phyloP scores from a whole-genome alignment of 495 filamentous ascomycete genomes.

The Trichoderma asperelloides region DNA sequence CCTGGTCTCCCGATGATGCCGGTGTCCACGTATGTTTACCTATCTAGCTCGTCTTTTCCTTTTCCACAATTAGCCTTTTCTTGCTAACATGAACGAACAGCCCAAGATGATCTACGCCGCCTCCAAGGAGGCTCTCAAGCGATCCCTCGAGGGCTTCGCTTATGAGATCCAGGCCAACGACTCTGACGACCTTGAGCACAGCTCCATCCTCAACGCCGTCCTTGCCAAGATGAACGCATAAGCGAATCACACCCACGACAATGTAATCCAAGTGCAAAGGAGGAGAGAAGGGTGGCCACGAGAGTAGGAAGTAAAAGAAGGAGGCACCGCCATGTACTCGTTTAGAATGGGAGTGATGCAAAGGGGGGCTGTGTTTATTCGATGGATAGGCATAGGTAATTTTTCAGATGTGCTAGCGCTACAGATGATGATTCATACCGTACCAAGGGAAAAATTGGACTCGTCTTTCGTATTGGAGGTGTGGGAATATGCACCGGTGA shows the following conservation, averaged over 20 bases:
- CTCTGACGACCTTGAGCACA: constrained; percentile 78
- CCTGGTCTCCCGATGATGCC: constrained; percentile 83
- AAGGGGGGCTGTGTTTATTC: neutral
- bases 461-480: neutral
- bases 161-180: constrained; percentile 91
- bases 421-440: neutral
- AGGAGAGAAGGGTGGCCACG: neutral
- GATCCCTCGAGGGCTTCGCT: constrained; percentile 68
- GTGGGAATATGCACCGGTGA: neutral
- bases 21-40: constrained; percentile 60
- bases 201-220: constrained; percentile 65
- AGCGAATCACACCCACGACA: neutral
- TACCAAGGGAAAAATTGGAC: neutral
- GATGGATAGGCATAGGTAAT: constrained; percentile 5
- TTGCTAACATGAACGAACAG: constrained; percentile 28
- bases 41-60: neutral
- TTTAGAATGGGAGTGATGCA: neutral
- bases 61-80: neutral
- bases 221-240: constrained; percentile 6
- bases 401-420: constrained; percentile 7
- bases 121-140: constrained; percentile 87
- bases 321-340: neutral
- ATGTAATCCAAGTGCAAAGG: neutral
- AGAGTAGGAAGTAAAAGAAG: neutral
- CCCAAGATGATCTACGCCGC: constrained; percentile 95